Conservation (phyloP, 2,329 filamentous ascomycete species). For the Neofusicoccum cordaticola region DNA sequence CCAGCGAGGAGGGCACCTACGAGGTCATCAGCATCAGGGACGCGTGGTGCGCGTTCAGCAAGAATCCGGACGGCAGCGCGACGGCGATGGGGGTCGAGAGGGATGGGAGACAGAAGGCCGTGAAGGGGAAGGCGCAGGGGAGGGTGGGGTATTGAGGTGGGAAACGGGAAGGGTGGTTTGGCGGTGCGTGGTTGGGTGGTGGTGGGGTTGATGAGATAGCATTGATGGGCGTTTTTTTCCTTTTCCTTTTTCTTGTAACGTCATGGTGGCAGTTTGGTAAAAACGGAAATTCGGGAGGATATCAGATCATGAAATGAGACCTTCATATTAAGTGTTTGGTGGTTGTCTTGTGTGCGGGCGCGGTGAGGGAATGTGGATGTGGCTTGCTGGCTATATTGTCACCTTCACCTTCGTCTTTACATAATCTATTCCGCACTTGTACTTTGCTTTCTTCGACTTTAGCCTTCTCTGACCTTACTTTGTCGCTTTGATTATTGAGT, state of each 20-base stretch:
- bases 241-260: neutral
- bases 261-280: neutral
- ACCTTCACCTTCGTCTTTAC: too few relatives aligned
- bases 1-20: slow-evolving; percentile 92
- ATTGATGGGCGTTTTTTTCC: slow-evolving; percentile 5
- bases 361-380: too few relatives aligned
- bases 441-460: too few relatives aligned
- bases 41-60: slow-evolving; percentile 84
- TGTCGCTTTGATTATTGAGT: too few relatives aligned
- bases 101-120: neutral
- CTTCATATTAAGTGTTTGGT: neutral
- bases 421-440: too few relatives aligned
- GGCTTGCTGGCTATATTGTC: too few relatives aligned
- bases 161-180: neutral
- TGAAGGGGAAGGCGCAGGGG: neutral
- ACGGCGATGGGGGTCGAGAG: neutral
- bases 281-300: neutral
- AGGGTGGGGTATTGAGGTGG: neutral
- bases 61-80: slow-evolving; percentile 27
- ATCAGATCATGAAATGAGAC: neutral
- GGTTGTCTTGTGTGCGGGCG: too few relatives aligned
- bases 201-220: neutral
- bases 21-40: slow-evolving; percentile 97
- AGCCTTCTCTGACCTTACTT: too few relatives aligned
- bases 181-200: neutral